A percentile compares a stretch with the other conserved stretches of the same genome.
Evolutionary conservation across 2,329 filamentous ascomycete species (phyloP).

Genomic region (Botrytis byssoidea): DNA sequence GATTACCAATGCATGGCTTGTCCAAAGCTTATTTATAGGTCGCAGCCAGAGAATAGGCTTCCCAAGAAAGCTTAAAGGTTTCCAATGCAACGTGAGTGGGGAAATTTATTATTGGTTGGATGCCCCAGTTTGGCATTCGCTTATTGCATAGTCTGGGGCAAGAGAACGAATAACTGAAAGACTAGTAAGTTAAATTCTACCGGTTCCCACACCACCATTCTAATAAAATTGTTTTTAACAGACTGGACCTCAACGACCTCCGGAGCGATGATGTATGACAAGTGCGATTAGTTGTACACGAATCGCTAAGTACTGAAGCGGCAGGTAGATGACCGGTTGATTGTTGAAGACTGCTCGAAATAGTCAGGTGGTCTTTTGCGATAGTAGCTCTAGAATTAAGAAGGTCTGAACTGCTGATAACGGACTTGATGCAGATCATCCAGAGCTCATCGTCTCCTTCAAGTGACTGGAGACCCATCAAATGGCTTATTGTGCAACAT

Average conservation of each 20-base stretch:
- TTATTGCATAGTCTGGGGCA: background rate
- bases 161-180: background rate
- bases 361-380: background rate
- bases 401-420: slow-evolving; percentile 3
- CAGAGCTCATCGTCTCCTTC: background rate
- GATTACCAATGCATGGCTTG: background rate
- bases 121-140: background rate
- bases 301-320: slow-evolving; percentile 7
- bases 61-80: slow-evolving; percentile 16
- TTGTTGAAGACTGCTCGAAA: background rate
- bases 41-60: background rate
- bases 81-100: background rate
- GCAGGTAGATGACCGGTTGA: slow-evolving; percentile 9
- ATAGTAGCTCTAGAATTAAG: background rate
- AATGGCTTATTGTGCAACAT: background rate
- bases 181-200: background rate
- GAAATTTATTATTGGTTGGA: slow-evolving; percentile 10
- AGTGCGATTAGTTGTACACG: background rate
- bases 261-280: background rate
- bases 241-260: background rate
- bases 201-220: background rate
- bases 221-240: background rate
- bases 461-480: background rate
- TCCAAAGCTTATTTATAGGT: slow-evolving; percentile 17
- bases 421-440: background rate